phyloP scores from a whole-genome alignment of 164 flowering plant species.

The Buxus sempervirens region DNA sequence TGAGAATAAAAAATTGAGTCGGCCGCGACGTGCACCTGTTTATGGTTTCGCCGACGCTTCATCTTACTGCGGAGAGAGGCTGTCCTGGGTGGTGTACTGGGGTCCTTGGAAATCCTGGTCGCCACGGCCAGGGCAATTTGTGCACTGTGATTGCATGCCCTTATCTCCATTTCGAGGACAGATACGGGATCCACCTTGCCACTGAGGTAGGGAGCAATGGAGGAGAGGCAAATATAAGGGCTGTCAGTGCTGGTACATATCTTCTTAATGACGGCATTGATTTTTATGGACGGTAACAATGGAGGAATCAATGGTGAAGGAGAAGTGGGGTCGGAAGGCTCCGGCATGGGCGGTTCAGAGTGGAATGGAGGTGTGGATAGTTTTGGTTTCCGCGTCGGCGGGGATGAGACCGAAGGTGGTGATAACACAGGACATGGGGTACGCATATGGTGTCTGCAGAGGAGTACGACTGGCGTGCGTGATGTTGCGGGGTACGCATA shows the following conservation, averaged over 20 bases:
- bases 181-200: slow-evolving; percentile 10
- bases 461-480: not conserved
- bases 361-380: not conserved
- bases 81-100: not conserved
- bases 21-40: too few relatives aligned
- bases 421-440: not conserved
- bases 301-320: not conserved
- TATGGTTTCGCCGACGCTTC: too few relatives aligned
- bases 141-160: slow-evolving; percentile 6
- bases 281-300: not conserved
- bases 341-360: not conserved
- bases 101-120: not conserved
- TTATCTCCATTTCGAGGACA: slow-evolving; percentile 14
- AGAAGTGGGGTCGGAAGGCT: not conserved
- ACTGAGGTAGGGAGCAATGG: slow-evolving; percentile 18
- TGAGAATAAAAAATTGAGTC: too few relatives aligned
- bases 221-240: slow-evolving; percentile 23
- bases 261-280: slow-evolving; percentile 3
- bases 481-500: slow-evolving; percentile 14
- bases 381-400: not conserved
- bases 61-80: too few relatives aligned
- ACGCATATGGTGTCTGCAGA: not conserved
- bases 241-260: slow-evolving; percentile 25
- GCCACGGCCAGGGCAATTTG: slow-evolving; percentile 8
- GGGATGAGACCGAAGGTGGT: not conserved